phyloP scores from a whole-genome alignment of 1,284 basidiomycete species.

The Kalmanozyma brasiliensis region DNA sequence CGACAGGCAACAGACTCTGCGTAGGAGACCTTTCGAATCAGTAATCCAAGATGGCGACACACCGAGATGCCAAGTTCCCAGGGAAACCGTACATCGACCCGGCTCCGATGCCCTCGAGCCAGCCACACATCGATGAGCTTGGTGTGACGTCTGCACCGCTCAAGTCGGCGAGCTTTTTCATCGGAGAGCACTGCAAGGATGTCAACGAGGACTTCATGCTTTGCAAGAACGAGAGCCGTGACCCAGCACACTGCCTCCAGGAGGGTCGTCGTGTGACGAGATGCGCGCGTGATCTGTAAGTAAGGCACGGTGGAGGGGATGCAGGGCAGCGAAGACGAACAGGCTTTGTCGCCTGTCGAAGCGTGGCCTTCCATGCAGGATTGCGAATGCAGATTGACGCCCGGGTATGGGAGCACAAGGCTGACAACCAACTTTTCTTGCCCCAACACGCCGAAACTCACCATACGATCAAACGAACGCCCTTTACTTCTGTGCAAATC shows the following conservation, averaged over 20 bases:
- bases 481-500: too few relatives aligned
- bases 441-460: too few relatives aligned
- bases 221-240: slow-evolving; percentile 90
- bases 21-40: background rate
- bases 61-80: slow-evolving; percentile 66
- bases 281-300: slow-evolving; percentile 92
- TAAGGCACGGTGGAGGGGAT: slow-evolving; percentile 1
- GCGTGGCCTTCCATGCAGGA: too few relatives aligned
- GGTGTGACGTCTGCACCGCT: slow-evolving; percentile 91
- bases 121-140: slow-evolving; percentile 86
- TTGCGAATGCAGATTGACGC: too few relatives aligned
- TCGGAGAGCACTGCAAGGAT: slow-evolving; percentile 93
- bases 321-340: background rate
- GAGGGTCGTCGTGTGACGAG: slow-evolving; percentile 96
- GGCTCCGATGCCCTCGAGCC: slow-evolving; percentile 56
- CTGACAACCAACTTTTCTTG: too few relatives aligned
- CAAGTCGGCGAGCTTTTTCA: slow-evolving; percentile 96
- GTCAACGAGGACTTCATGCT: slow-evolving; percentile 99
- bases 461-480: too few relatives aligned
- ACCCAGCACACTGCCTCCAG: slow-evolving; percentile 92
- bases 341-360: too few relatives aligned
- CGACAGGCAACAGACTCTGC: too few relatives aligned
- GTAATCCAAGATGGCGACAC: slow-evolving; percentile 61
- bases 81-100: slow-evolving; percentile 66
- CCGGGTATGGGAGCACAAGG: too few relatives aligned